Evolutionary conservation across 176 grass and related monocot species (phyloP).

Genomic region (Puccinellia tenuiflora): DNA sequence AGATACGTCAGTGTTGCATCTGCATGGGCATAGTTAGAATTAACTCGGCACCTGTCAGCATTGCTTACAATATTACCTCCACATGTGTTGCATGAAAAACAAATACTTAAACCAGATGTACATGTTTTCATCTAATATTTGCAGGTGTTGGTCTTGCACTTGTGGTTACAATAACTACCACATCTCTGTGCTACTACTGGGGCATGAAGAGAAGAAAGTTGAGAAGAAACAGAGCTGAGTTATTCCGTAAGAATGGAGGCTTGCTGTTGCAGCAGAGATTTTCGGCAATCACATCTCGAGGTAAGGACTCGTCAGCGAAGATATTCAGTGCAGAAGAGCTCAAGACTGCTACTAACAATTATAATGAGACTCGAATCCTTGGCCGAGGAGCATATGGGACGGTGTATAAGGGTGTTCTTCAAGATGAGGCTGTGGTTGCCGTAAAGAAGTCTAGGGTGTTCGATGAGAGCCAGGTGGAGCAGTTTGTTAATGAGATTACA

Average conservation of each 20-base stretch:
- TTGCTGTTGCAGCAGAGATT: constrained; percentile 47
- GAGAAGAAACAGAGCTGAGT: constrained; percentile 10
- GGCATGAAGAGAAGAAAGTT: constrained; percentile 15
- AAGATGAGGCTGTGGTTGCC: constrained; percentile 20
- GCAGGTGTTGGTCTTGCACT: too few relatives aligned
- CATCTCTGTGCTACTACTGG: not conserved
- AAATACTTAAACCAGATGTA: not conserved
- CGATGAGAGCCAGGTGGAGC: constrained; percentile 24
- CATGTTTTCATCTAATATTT: not conserved
- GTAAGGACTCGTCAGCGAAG: not conserved
- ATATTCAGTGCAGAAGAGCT: constrained; percentile 50
- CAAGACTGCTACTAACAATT: constrained; percentile 30
- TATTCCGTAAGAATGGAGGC: constrained; percentile 50
- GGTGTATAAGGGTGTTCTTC: too few relatives aligned
- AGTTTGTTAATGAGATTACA: constrained; percentile 1
- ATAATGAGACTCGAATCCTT: constrained; percentile 22
- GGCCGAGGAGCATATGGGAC: constrained; percentile 41
- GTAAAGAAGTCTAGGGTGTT: constrained; percentile 58
- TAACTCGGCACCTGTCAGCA: not conserved
- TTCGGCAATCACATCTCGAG: constrained; percentile 1
- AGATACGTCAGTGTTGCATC: not conserved
- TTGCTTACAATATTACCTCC: not conserved
- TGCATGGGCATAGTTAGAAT: not conserved
- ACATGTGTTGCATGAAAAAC: not conserved
- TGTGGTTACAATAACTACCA: not conserved